These are phyloP conservation scores for Arabidopsis hybrid DNA, from an alignment of 441 rosid genomes.

Conservation along the genomic window DNA sequence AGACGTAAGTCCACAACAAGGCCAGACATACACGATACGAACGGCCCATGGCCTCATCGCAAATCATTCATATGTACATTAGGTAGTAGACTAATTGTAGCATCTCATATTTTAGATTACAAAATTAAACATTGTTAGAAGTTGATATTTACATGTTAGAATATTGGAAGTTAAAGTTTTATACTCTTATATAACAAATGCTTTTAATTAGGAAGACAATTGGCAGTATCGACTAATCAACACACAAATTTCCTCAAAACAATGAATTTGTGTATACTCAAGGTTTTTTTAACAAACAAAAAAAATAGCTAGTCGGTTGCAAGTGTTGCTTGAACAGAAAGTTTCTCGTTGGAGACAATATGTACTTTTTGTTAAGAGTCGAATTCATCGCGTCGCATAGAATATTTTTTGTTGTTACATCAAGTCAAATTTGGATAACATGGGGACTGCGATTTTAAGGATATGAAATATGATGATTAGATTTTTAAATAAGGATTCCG, in stretches of 20 bases:
- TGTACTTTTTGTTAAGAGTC: background rate
- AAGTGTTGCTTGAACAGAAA: background rate
- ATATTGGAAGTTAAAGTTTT: background rate
- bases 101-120: background rate
- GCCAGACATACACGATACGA: too few relatives aligned
- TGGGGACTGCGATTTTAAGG: background rate
- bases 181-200: background rate
- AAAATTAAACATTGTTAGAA: background rate
- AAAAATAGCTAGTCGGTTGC: background rate
- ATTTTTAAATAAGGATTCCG: background rate
- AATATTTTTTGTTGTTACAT: too few relatives aligned
- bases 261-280: background rate
- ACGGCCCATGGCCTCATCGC: too few relatives aligned
- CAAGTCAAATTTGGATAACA: background rate
- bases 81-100: too few relatives aligned
- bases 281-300: background rate
- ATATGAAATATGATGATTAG: background rate
- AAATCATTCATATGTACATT: too few relatives aligned
- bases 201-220: background rate
- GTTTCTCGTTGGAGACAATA: background rate
- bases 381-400: background rate
- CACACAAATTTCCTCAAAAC: background rate
- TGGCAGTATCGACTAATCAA: background rate
- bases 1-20: too few relatives aligned
- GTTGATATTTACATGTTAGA: background rate